phyloP scores from a whole-genome alignment of 257 asterid species.

The Voacanga thouarsii region DNA sequence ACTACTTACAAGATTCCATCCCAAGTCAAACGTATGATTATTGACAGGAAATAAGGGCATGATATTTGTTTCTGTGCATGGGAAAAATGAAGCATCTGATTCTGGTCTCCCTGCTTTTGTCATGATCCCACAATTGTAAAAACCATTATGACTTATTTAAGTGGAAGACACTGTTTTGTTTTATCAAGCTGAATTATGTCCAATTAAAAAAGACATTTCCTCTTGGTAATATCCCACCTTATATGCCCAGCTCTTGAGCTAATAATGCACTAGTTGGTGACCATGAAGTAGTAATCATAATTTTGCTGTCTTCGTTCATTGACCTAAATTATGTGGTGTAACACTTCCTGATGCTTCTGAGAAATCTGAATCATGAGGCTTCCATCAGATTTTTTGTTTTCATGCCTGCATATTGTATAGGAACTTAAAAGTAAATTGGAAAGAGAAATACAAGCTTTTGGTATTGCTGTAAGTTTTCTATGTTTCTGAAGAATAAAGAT shows the following conservation, averaged over 20 bases:
- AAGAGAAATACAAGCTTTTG: neutral
- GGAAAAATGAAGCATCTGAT: neutral
- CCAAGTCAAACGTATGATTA: neutral
- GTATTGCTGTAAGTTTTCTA: neutral
- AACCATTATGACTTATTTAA: neutral
- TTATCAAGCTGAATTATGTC: no score
- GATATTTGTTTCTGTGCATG: neutral
- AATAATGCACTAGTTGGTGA: neutral
- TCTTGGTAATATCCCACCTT: neutral
- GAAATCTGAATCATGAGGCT: neutral
- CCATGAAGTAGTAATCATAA: neutral
- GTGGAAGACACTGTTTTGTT: neutral
- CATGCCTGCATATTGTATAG: neutral
- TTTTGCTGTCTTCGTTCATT: neutral
- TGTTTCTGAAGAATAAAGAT: neutral
- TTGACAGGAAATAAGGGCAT: neutral
- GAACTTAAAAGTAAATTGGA: neutral
- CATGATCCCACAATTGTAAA: neutral
- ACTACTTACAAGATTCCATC: no score
- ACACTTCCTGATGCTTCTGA: neutral
- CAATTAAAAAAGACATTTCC: neutral
- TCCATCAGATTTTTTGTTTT: neutral
- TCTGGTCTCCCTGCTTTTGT: neutral
- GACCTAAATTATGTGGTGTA: neutral
- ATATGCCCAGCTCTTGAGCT: neutral